Conservation (phyloP, 2,329 filamentous ascomycete species). For the Pleoardoris graminearum region DNA sequence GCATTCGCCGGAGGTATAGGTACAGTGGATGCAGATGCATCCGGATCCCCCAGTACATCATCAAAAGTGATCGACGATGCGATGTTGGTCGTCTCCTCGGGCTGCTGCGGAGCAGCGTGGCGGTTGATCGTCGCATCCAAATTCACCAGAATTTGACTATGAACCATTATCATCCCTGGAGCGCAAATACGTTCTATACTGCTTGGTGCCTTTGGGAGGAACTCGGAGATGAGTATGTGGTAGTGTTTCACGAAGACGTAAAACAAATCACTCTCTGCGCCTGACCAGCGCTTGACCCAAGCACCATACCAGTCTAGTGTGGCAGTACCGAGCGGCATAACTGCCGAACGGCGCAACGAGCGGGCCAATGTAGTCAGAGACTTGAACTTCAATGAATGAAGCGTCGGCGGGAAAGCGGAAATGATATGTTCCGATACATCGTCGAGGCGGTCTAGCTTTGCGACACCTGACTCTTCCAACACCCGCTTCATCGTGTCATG, state of each 20-base stretch:
- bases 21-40: constrained; percentile 67
- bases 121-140: constrained; percentile 84
- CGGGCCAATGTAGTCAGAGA: constrained; percentile 64
- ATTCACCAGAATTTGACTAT: constrained; percentile 77
- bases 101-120: constrained; percentile 53
- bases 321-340: constrained; percentile 68
- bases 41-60: constrained; percentile 64
- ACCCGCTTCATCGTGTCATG: constrained; percentile 71
- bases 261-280: constrained; percentile 84
- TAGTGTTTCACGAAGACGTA: constrained; percentile 92
- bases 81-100: constrained; percentile 34
- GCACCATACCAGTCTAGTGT: constrained; percentile 82
- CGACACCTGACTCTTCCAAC: constrained; percentile 68
- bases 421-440: constrained; percentile 64
- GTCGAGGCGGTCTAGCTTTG: constrained; percentile 55
- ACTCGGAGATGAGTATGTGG: constrained; percentile 75
- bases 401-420: constrained; percentile 68
- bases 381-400: constrained; percentile 64
- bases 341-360: constrained; percentile 65
- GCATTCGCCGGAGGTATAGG: constrained; percentile 70
- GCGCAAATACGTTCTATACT: constrained; percentile 64
- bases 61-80: constrained; percentile 66
- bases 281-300: constrained; percentile 85
- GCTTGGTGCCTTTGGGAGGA: constrained; percentile 52
- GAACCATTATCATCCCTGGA: constrained; percentile 78